Evolutionary conservation across 345 rosid species (phyloP).

Genomic region (Moringa oleifera): DNA sequence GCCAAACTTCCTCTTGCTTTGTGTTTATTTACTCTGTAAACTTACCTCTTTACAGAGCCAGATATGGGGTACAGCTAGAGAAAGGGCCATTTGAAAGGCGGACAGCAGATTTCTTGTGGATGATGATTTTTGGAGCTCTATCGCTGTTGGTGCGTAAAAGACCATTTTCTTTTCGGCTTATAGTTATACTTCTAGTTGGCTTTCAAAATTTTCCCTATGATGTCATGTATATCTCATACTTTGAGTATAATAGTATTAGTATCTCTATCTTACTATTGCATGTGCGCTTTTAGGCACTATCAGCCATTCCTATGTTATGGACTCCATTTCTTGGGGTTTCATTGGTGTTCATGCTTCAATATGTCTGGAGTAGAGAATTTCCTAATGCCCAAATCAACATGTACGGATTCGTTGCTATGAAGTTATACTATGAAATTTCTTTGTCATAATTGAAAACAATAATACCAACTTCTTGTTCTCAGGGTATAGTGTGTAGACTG

Average conservation of each 20-base stretch:
- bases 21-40: too few relatives aligned
- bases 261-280: too few relatives aligned
- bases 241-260: too few relatives aligned
- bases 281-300: constrained; percentile 50
- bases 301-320: constrained; percentile 59
- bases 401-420: constrained; percentile 77
- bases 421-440: too few relatives aligned
- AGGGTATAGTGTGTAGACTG: too few relatives aligned
- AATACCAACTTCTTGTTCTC: too few relatives aligned
- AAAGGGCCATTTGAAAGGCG: constrained; percentile 83
- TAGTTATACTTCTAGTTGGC: too few relatives aligned
- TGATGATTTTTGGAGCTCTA: constrained; percentile 69
- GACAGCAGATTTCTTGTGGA: constrained; percentile 86
- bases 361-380: constrained; percentile 92
- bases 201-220: too few relatives aligned
- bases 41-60: constrained; percentile 63
- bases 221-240: too few relatives aligned
- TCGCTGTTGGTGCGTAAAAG: constrained; percentile 37
- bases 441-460: too few relatives aligned
- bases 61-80: constrained; percentile 92
- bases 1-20: too few relatives aligned
- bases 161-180: too few relatives aligned
- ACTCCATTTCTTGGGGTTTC: constrained; percentile 61
- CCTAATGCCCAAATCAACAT: constrained; percentile 86
- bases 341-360: constrained; percentile 87